phyloP scores from a whole-genome alignment of 768 basidiomycete species.

The Rhodosporidiobolus odoratus region DNA sequence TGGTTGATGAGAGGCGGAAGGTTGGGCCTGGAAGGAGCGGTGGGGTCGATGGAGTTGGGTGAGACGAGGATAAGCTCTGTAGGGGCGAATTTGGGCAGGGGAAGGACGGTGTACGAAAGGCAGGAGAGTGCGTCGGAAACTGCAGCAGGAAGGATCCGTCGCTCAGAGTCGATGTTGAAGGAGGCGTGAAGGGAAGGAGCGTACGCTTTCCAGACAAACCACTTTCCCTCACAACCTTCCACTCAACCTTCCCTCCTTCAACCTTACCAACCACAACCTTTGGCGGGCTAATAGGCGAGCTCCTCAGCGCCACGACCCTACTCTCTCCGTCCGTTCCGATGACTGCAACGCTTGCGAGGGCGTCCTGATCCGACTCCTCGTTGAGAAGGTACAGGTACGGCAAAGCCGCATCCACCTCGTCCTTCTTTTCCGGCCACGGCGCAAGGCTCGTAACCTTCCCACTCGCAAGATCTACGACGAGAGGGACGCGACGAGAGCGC shows the following conservation, averaged over 20 bases:
- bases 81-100: slow-evolving; percentile 54
- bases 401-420: slow-evolving; percentile 50
- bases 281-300: slow-evolving; percentile 45
- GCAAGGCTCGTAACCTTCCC: slow-evolving; percentile 54
- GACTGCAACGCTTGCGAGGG: slow-evolving; percentile 21
- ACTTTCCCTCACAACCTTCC: slow-evolving; percentile 53
- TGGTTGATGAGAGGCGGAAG: slow-evolving; percentile 51
- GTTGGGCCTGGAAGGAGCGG: background rate
- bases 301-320: slow-evolving; percentile 19
- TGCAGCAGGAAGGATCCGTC: slow-evolving; percentile 37
- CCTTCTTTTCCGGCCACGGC: slow-evolving; percentile 55
- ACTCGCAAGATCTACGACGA: slow-evolving; percentile 51
- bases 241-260: slow-evolving; percentile 35
- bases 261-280: slow-evolving; percentile 54
- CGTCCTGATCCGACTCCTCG: background rate
- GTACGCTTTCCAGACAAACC: slow-evolving; percentile 50
- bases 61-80: slow-evolving; percentile 53
- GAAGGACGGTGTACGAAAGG: slow-evolving; percentile 52
- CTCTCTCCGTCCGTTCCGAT: slow-evolving; percentile 37
- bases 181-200: background rate
- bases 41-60: slow-evolving; percentile 20
- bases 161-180: background rate
- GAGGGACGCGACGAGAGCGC: slow-evolving; percentile 55
- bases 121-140: slow-evolving; percentile 51
- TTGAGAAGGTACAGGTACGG: slow-evolving; percentile 52